Percentiles rank a stretch among this genome's conserved stretches.
phyloP scores from a whole-genome alignment of 441 rosid species.

The Populus trichocarpa region DNA sequence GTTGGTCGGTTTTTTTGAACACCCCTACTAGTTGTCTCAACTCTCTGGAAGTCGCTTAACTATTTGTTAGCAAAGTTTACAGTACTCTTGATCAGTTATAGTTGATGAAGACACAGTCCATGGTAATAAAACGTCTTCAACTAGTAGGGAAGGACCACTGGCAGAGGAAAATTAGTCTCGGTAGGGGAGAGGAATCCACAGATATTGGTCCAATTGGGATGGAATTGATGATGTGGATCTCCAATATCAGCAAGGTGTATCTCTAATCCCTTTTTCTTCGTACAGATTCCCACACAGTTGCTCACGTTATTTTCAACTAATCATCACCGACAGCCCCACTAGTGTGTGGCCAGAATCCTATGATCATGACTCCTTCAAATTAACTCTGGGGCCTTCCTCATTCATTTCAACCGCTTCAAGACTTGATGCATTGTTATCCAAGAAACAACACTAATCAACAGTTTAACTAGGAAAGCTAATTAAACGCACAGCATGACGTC shows the following conservation, averaged over 20 bases:
- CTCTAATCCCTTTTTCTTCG: conserved; percentile 25
- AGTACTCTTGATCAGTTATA: not conserved
- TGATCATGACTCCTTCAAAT: conserved; percentile 36
- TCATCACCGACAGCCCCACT: conserved; percentile 45
- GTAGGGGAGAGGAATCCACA: conserved; percentile 13
- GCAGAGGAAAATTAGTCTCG: conserved; percentile 15
- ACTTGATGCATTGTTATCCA: not conserved
- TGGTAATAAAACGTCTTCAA: conserved; percentile 20
- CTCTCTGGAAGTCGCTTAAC: not conserved
- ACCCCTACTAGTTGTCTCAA: not conserved
- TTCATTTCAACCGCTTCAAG: not conserved
- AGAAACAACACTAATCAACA: not conserved
- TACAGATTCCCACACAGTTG: conserved; percentile 46
- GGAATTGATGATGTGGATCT: conserved; percentile 41
- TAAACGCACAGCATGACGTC: not conserved
- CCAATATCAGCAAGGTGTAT: conserved; percentile 19
- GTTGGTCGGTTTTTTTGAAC: no score
- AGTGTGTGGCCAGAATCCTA: conserved; percentile 32
- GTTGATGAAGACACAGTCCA: not conserved
- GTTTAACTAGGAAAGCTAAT: not conserved
- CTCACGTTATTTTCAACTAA: conserved; percentile 44
- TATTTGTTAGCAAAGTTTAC: not conserved
- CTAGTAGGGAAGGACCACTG: conserved; percentile 40
- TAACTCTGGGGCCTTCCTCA: conserved; percentile 17
- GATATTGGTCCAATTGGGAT: conserved; percentile 25